Base-by-base conservation (phyloP, 371 early-diverging fungal genomes). In the Haplosporangium sp. region DNA sequence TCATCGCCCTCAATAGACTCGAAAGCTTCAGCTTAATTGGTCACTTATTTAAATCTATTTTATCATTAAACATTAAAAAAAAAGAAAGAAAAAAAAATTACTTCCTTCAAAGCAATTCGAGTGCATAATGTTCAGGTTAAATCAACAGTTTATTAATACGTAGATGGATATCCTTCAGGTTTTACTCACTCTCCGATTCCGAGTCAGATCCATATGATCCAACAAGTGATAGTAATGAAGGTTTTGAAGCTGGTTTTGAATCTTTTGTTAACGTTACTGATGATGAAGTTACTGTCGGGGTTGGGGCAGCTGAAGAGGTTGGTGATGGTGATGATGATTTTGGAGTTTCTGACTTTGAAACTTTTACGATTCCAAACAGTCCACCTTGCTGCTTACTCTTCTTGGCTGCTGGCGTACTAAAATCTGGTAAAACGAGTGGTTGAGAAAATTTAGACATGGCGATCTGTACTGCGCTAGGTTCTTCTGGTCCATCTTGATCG, bases 381-480 rank as follows among this genome's bases (percentile, higher is more conserved):
- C 79, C 76, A 9, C 76, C 79, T 44, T 74, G 69, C 7, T 19
- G 27, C 60, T 84, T 84, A 47, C 82, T 67, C 63, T 81, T 84
- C 67, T 84, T 82, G 17, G 77, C 39, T 53, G 69, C 44, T 3
- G 85, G 76, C 6, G 83, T 73, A 48, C 83, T 86, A 40, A 88
- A 88, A 0, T 85, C 84, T 27, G 88, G 86, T 19, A 87, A 27
- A 0, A 82, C 58, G 40, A 76, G 63, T 0, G 83, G 83, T 17
- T 67, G 68, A 4, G 82, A 65, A 19, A 77, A 74, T 55, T 85
- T 79, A 17, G 83, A 59, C 56, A 88, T 74, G 61, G 82, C 85
- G 2, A 91, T 67, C 38, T 83, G 44, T 34, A 90, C 77, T 2
- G 86, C 87, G 63, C 84, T 86, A 0, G 85, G 84, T 56, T 88